Base-by-base conservation (phyloP, 1,139 yeast species). In the Candida freyschussii region DNA sequence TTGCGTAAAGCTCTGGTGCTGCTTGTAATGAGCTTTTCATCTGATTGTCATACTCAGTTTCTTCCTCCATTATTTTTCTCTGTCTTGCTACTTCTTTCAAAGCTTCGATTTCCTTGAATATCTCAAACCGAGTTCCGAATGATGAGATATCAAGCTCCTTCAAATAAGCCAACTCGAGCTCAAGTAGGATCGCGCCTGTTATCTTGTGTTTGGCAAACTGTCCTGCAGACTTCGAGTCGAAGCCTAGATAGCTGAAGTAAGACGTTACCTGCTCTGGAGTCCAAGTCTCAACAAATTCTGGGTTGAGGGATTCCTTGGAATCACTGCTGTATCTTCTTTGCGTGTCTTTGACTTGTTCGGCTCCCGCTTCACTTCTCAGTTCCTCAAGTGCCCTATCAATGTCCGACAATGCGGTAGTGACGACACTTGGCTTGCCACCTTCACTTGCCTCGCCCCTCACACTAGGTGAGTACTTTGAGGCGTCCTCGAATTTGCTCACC, bases 51-150 rank as follows among this genome's bases (percentile, higher is more conserved):
- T 16, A 29, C 12, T 25, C 22, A 19, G n/a, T 21, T 9, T n/a
- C 23, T 5, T 16, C 21, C 1, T 20, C 29, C 2, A 15, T 7
- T 8, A 19, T 23, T 11, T 14, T 34, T 13, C 24, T 31, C 11
- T 40, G 37, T 18, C 35, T 40, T 6, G 43, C 40, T 13, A 47
- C 20, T 22, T 59, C 57, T 36, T 59, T 59, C 46, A 89, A 68
- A 27, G 76, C 72, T 56, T 85, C 95, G 50, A 91, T 89, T 55
- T 85, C 95, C 55, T 86, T 86, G 56, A 78, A 79, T 26, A 93
- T 75, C 57, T 89, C 96, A 60, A 87, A 91, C 40, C 99, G 69
- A 1, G 96, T 89, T 15, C 99, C 99, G 63, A 91, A 91, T 4
- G 95, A 84, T 35, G 78, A 72, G 33, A 91, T 91, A 43, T 89